Evolutionary conservation across 1,284 basidiomycete species (phyloP), one percentile per base, ranked within the genome.

Genomic region (Pseudomicrostroma phylloplanum): DNA sequence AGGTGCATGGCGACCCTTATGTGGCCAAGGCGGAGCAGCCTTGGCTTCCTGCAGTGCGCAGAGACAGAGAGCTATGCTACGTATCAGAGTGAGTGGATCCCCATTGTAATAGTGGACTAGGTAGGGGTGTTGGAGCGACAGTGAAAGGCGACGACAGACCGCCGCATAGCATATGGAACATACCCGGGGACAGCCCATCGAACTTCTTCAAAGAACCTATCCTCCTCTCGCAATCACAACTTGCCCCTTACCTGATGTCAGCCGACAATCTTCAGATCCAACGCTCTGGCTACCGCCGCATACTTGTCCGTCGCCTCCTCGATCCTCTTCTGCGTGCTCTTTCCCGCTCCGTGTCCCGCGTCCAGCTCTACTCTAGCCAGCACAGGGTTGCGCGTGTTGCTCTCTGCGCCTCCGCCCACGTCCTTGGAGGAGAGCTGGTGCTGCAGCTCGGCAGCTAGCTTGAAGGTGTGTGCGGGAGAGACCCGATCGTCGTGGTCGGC

Each of bases 401-500:
- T 61, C 61, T 63, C 61, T 36, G 30, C 30, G 30, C 30, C 30
- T 36, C 30, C 30, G 3, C 30, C 30, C 30, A 36, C 30, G 30
- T 36, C 30, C 30, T 36, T 36, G 30, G 30, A 36, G 39, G 69
- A 63, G 25, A 73, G 60, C 61, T 67, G 61, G 65, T 77, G 71
- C 66, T 78, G 76, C 69, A 78, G 68, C 64, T 77, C 75, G 1
- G 76, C 76, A 48, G 73, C 71, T 41, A 77, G 49, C 62, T 78
- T 78, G 66, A 78, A 78, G 9, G 68, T 68, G 60, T 78, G 77
- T 11, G 73, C 69, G 0, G 77, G 77, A 8, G 73, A 70, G 1
- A 77, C 77, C 1, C 77, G 62, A 61, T 78, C 77, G 42, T 78
- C 76, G 63, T 78, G 77, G 49, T 78, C 77, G 0, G 72, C 75